Percentiles rank a stretch among this genome's conserved stretches.
Evolutionary conservation across 768 basidiomycete species (phyloP).

Genomic region (Hortiboletus campestris): DNA sequence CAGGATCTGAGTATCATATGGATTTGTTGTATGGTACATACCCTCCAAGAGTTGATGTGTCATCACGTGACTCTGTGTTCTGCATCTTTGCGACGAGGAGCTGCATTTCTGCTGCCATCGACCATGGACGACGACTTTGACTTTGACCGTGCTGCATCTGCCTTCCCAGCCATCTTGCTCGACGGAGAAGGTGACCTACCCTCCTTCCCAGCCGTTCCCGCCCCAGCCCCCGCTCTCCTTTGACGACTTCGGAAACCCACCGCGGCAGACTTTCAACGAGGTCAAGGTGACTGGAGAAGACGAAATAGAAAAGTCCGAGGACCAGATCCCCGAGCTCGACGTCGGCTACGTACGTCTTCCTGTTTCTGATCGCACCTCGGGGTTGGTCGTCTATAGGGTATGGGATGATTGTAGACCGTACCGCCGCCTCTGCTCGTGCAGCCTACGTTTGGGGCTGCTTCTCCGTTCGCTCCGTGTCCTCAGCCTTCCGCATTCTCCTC

Average conservation of each 20-base stretch:
- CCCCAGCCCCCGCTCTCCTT: constrained; percentile 49
- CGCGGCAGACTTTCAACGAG: constrained; percentile 39
- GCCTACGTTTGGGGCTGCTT: constrained; percentile 45
- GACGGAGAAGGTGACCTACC: constrained; percentile 63
- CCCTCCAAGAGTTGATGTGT: no score
- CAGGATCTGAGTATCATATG: no score
- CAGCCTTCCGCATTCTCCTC: constrained; percentile 68
- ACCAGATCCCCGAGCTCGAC: constrained; percentile 80
- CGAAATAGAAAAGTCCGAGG: constrained; percentile 83
- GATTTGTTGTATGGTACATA: no score
- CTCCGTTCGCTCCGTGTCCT: constrained; percentile 74
- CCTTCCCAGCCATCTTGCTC: constrained; percentile 82
- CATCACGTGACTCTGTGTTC: constrained; percentile 11
- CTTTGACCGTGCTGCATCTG: constrained; percentile 77
- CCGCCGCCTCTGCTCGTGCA: constrained; percentile 30
- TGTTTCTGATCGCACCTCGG: not conserved
- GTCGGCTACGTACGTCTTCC: constrained; percentile 40
- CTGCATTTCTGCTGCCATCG: not conserved
- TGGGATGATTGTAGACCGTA: constrained; percentile 25
- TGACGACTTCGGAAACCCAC: constrained; percentile 58
- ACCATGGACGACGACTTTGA: constrained; percentile 59
- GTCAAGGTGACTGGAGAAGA: constrained; percentile 85
- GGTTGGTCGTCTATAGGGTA: constrained; percentile 11
- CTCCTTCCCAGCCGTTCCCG: constrained; percentile 29
- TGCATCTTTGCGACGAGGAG: not conserved